A percentile compares a stretch with the other conserved stretches of the same genome.
Evolutionary conservation across 495 filamentous ascomycete genomes (phyloP).

Genomic region (Copromyces sp.): DNA sequence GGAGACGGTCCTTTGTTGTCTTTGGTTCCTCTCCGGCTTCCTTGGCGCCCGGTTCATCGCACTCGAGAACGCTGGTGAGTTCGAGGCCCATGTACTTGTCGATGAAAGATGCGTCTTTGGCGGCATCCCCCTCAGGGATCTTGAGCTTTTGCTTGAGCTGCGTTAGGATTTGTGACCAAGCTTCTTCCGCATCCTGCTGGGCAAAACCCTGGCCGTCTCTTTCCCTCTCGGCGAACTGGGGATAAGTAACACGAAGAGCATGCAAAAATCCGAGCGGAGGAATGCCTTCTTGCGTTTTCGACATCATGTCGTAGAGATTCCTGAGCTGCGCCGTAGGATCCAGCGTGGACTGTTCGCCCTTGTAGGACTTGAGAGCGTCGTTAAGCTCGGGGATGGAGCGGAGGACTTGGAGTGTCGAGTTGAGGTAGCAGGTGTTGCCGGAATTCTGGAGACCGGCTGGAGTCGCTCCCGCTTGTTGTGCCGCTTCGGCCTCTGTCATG

Average conservation of each 20-base stretch:
- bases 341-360: slow-evolving; percentile 31
- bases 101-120: slow-evolving; percentile 58
- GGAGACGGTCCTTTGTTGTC: slow-evolving; percentile 59
- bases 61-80: slow-evolving; percentile 66
- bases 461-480: slow-evolving; percentile 68
- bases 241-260: slow-evolving; percentile 67
- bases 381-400: slow-evolving; percentile 87
- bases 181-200: slow-evolving; percentile 97
- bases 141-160: slow-evolving; percentile 74
- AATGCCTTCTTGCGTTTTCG: slow-evolving; percentile 80
- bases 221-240: slow-evolving; percentile 87
- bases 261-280: slow-evolving; percentile 78
- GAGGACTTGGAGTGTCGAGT: slow-evolving; percentile 86
- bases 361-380: slow-evolving; percentile 63
- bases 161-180: slow-evolving; percentile 92
- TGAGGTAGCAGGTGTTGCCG: slow-evolving; percentile 97
- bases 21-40: slow-evolving; percentile 66
- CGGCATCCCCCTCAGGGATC: slow-evolving; percentile 42
- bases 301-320: slow-evolving; percentile 89
- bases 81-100: slow-evolving; percentile 82
- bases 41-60: slow-evolving; percentile 68
- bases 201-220: slow-evolving; percentile 75
- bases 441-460: slow-evolving; percentile 87
- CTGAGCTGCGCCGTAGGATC: slow-evolving; percentile 76
- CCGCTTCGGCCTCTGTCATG: slow-evolving; percentile 92